Evolutionary conservation across 108 stramenopile species (phyloP).

Genomic region (Cyclostephanos tholiformis): DNA sequence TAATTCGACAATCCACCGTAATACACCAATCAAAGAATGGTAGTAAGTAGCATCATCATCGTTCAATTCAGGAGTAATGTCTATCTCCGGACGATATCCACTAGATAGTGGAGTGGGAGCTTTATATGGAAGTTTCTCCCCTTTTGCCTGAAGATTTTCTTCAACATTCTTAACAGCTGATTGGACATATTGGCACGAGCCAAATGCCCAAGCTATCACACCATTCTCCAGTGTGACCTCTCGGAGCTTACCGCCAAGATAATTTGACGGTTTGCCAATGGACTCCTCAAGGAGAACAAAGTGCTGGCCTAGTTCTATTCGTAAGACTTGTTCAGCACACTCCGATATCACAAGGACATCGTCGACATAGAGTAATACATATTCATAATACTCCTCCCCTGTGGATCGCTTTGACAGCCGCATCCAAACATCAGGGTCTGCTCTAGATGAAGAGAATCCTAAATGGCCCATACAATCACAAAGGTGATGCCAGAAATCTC

Average conservation of each 20-base stretch:
- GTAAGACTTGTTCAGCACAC: background rate
- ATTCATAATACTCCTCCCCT: too few species aligned
- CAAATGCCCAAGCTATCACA: conserved; percentile 46
- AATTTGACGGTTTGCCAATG: conserved; percentile 1
- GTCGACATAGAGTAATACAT: too few species aligned
- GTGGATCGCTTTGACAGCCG: too few species aligned
- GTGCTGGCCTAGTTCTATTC: background rate
- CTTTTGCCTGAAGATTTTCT: conserved; percentile 1
- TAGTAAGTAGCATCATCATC: conserved; percentile 1
- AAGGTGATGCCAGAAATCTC: too few species aligned
- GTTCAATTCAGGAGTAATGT: conserved; percentile 1
- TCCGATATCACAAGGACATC: too few species aligned
- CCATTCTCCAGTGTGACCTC: conserved; percentile 8
- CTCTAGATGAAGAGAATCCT: too few species aligned
- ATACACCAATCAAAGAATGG: conserved; percentile 4
- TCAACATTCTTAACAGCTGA: conserved; percentile 39
- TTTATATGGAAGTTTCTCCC: conserved; percentile 1
- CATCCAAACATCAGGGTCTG: too few species aligned
- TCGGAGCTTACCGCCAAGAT: conserved; percentile 5
- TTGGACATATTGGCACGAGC: conserved; percentile 50
- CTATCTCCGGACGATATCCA: conserved; percentile 3
- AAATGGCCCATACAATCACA: too few species aligned
- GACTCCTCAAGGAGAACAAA: conserved; percentile 1
- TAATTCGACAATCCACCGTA: conserved; percentile 2
- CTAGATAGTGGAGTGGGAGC: background rate